phyloP scores from a whole-genome alignment of 2,329 filamentous ascomycete species.

The Penicillium sp. region DNA sequence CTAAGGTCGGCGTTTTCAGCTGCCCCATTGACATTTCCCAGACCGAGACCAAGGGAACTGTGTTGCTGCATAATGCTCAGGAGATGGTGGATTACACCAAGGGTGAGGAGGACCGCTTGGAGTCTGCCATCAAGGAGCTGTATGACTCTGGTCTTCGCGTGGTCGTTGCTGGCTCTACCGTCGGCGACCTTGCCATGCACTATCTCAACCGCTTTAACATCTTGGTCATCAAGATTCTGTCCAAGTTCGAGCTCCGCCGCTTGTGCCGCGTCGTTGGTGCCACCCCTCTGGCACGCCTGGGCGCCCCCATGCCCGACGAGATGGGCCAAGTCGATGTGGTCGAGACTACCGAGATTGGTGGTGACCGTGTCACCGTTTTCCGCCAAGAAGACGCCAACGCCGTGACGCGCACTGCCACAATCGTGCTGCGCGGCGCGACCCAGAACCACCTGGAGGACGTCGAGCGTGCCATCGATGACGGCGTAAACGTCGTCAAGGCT shows the following conservation, averaged over 20 bases:
- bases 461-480: conserved; percentile 94
- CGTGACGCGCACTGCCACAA: conserved; percentile 82
- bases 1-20: conserved; percentile 95
- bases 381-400: conserved; percentile 77
- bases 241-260: conserved; percentile 93
- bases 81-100: conserved; percentile 99
- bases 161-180: conserved; percentile 83
- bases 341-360: conserved; percentile 95
- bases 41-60: conserved; percentile 98
- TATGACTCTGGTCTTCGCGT: conserved; percentile 91
- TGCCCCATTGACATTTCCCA: conserved; percentile 93
- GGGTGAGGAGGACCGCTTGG: conserved; percentile 89
- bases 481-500: conserved; percentile 97
- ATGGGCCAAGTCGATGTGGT: conserved; percentile 94
- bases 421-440: conserved; percentile 90
- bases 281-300: conserved; percentile 89
- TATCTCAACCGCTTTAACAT: conserved; percentile 98
- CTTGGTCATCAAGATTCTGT: conserved; percentile 90
- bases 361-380: conserved; percentile 97
- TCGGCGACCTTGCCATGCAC: conserved; percentile 92
- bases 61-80: conserved; percentile 91
- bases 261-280: conserved; percentile 94
- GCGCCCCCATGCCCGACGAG: conserved; percentile 99
- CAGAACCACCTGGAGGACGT: conserved; percentile 98
- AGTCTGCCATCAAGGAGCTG: conserved; percentile 87